Percentiles rank a stretch among this genome's conserved stretches.
These are phyloP conservation scores for Phytophthora citrophthora DNA, from an alignment of 352 stramenopile genomes.

Conservation along the genomic window DNA sequence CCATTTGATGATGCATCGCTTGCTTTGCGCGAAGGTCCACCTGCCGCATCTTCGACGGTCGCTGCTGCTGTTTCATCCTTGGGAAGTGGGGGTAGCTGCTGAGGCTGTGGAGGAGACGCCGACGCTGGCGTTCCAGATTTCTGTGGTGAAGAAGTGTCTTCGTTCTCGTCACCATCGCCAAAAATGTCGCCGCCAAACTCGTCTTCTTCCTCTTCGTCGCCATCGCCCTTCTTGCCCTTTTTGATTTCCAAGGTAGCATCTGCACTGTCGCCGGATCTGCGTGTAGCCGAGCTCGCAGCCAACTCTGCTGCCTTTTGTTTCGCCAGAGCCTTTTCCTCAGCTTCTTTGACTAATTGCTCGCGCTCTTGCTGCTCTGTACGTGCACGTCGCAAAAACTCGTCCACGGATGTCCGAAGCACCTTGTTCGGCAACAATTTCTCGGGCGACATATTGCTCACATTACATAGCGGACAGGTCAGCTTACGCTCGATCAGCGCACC, in stretches of 20 bases:
- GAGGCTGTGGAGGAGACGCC: constrained; percentile 32
- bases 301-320: constrained; percentile 81
- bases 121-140: constrained; percentile 18
- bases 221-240: constrained; percentile 79
- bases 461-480: constrained; percentile 81
- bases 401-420: constrained; percentile 79
- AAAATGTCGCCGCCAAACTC: constrained; percentile 90
- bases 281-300: constrained; percentile 49
- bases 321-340: constrained; percentile 78
- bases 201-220: constrained; percentile 79
- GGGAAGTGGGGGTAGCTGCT: constrained; percentile 52
- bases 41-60: constrained; percentile 8
- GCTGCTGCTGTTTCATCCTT: constrained; percentile 21
- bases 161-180: constrained; percentile 64
- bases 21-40: constrained; percentile 18
- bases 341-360: constrained; percentile 85
- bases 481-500: constrained; percentile 81
- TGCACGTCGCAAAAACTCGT: constrained; percentile 82
- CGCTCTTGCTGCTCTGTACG: constrained; percentile 85
- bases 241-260: constrained; percentile 89
- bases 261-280: constrained; percentile 70
- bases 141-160: constrained; percentile 29
- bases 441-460: constrained; percentile 82
- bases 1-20: constrained; percentile 31
- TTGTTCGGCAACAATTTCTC: constrained; percentile 89